These are phyloP conservation scores for Quercus mongolica DNA, from an alignment of 306 rosid genomes.

Conservation along the genomic window DNA sequence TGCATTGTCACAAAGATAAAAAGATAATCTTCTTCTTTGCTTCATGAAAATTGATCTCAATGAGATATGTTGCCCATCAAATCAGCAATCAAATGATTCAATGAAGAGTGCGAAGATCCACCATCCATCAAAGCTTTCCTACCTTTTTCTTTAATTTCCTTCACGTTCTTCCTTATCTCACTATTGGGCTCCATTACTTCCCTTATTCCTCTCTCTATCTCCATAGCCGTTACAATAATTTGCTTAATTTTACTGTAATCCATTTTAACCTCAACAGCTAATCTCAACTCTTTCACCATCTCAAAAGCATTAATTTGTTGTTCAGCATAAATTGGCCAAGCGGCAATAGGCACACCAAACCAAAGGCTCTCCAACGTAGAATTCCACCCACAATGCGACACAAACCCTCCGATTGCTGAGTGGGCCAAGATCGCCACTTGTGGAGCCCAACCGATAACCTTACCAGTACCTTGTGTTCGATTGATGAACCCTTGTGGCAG, in stretches of 20 bases:
- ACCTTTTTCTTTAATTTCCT: conserved; percentile 8
- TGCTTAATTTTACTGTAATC: not conserved
- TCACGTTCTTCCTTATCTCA: conserved; percentile 14
- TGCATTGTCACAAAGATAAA: too few species aligned
- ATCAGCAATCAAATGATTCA: not conserved
- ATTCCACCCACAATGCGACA: conserved; percentile 67
- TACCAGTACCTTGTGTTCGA: conserved; percentile 37
- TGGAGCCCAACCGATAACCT: conserved; percentile 59
- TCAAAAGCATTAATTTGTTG: conserved; percentile 50
- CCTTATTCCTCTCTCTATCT: conserved; percentile 36
- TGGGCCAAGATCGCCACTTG: conserved; percentile 42
- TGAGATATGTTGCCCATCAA: too few species aligned
- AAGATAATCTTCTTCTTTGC: too few species aligned
- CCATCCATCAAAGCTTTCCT: conserved; percentile 16
- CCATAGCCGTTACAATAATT: conserved; percentile 14
- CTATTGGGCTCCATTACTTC: conserved; percentile 13
- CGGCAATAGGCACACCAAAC: conserved; percentile 49
- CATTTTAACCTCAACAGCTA: conserved; percentile 29
- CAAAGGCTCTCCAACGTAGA: conserved; percentile 47
- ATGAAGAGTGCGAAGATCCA: conserved; percentile 12
- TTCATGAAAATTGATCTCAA: too few species aligned
- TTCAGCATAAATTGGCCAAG: conserved; percentile 49
- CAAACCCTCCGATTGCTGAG: conserved; percentile 39
- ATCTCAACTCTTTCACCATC: conserved; percentile 31
- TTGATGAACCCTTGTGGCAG: conserved; percentile 52